A percentile compares a stretch with the other conserved stretches of the same genome.
Evolutionary conservation across 106 monocot genomes (phyloP).

Genomic region (Allium cepa): DNA sequence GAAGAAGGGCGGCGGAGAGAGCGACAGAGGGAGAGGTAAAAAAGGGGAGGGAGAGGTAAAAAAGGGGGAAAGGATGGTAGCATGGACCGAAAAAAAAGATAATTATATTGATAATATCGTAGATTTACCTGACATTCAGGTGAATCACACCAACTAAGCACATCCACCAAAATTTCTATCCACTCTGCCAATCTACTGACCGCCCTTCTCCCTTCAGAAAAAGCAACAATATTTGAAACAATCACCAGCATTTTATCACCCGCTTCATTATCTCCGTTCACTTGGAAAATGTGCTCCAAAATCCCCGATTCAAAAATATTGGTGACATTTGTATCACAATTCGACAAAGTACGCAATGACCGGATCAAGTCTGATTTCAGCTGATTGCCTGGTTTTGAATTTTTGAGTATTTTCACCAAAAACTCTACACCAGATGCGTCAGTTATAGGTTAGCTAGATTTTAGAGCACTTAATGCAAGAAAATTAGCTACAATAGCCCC

Average conservation of each 20-base stretch:
- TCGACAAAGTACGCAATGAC: slow-evolving; percentile 74
- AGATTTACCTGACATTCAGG: slow-evolving; percentile 54
- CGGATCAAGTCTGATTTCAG: slow-evolving; percentile 52
- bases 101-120: neutral
- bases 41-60: too few species aligned
- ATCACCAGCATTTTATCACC: slow-evolving; percentile 42
- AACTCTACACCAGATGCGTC: slow-evolving; percentile 57
- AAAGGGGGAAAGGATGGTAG: too few species aligned
- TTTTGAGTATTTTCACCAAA: slow-evolving; percentile 30
- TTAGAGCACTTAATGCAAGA: slow-evolving; percentile 68
- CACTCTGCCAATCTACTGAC: slow-evolving; percentile 31
- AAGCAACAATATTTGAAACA: slow-evolving; percentile 48
- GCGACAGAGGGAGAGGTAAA: too few species aligned
- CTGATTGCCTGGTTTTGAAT: slow-evolving; percentile 1
- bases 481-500: slow-evolving; percentile 77
- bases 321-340: slow-evolving; percentile 30
- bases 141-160: slow-evolving; percentile 63
- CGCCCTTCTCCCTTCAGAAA: slow-evolving; percentile 41
- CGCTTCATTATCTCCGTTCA: slow-evolving; percentile 35
- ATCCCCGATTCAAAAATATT: slow-evolving; percentile 39
- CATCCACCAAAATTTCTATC: slow-evolving; percentile 49
- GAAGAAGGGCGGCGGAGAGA: too few species aligned
- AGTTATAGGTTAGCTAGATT: slow-evolving; percentile 64
- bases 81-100: too few species aligned
- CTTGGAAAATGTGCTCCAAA: slow-evolving; percentile 31